phyloP scores from a whole-genome alignment of 2,329 filamentous ascomycete genomes.

The Xylaria sp. region DNA sequence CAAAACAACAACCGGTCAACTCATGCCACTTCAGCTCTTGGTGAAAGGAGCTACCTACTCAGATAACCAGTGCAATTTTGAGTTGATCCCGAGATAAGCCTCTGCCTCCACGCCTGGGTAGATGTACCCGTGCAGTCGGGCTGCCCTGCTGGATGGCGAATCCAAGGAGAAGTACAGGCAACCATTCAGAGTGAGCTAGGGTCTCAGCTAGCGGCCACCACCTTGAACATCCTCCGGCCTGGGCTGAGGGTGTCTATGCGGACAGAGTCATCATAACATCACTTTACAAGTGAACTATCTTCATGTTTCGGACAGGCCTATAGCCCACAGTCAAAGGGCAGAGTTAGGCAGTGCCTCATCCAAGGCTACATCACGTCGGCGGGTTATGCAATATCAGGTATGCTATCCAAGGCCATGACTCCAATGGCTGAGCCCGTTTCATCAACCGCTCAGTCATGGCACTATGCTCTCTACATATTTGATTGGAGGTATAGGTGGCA shows the following conservation, averaged over 20 bases:
- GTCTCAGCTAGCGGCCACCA: neutral
- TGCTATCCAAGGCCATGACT: slow-evolving; percentile 11
- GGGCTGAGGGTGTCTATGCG: neutral
- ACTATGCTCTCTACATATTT: slow-evolving; percentile 5
- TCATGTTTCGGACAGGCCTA: neutral
- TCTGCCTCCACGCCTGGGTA: neutral
- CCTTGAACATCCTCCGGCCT: neutral
- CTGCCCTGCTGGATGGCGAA: slow-evolving; percentile 10
- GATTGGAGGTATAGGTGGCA: slow-evolving; percentile 27
- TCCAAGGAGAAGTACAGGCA: slow-evolving; percentile 8
- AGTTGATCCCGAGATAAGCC: slow-evolving; percentile 10
- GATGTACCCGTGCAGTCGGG: slow-evolving; percentile 10
- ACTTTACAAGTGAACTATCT: slow-evolving; percentile 1
- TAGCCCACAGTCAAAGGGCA: slow-evolving; percentile 12
- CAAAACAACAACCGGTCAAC: slow-evolving; percentile 22
- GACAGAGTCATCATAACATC: slow-evolving; percentile 5
- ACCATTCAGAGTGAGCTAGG: neutral
- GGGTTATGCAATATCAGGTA: slow-evolving; percentile 2
- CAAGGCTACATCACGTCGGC: slow-evolving; percentile 3
- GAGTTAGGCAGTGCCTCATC: neutral
- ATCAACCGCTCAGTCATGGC: slow-evolving; percentile 22
- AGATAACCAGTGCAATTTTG: neutral
- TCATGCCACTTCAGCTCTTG: slow-evolving; percentile 3
- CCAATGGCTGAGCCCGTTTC: slow-evolving; percentile 27
- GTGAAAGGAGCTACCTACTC: neutral